These are phyloP conservation scores for Pseudocercospora fuligena DNA, from an alignment of 2,329 filamentous ascomycete species.

Conservation along the genomic window DNA sequence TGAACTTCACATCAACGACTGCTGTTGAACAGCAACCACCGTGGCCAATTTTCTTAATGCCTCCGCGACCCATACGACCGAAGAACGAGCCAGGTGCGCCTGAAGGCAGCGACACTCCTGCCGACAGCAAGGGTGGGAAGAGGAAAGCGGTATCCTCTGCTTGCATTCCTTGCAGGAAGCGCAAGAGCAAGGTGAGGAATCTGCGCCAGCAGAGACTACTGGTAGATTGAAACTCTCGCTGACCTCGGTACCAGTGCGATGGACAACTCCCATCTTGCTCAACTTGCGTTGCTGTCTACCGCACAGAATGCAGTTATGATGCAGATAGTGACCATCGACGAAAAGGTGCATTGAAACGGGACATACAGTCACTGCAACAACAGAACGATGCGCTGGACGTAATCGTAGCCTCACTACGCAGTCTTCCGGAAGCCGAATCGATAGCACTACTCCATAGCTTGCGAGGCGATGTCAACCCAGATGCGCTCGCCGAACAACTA, in stretches of 20 bases:
- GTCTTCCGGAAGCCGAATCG: slow-evolving; percentile 52
- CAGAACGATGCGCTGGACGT: slow-evolving; percentile 45
- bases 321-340: slow-evolving; percentile 54
- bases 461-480: slow-evolving; percentile 46
- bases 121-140: slow-evolving; percentile 41
- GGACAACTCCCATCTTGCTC: slow-evolving; percentile 55
- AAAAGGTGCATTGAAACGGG: slow-evolving; percentile 48
- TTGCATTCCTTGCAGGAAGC: slow-evolving; percentile 56
- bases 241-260: slow-evolving; percentile 50
- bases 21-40: slow-evolving; percentile 11
- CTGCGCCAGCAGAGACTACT: not conserved
- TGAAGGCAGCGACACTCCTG: slow-evolving; percentile 28
- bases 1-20: slow-evolving; percentile 4
- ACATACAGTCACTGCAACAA: slow-evolving; percentile 46
- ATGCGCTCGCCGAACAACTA: slow-evolving; percentile 48
- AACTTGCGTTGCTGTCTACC: slow-evolving; percentile 57
- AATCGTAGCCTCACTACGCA: slow-evolving; percentile 51
- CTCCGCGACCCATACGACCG: slow-evolving; percentile 41
- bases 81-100: slow-evolving; percentile 36
- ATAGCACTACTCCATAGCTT: slow-evolving; percentile 50
- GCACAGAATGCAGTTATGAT: slow-evolving; percentile 57
- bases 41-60: slow-evolving; percentile 29
- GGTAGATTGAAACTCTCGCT: slow-evolving; percentile 7
- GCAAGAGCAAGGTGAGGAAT: slow-evolving; percentile 53
- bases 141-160: slow-evolving; percentile 47